These are phyloP conservation scores for Ophiocordyceps australis DNA, from an alignment of 2,329 filamentous ascomycete species.

Conservation along the genomic window DNA sequence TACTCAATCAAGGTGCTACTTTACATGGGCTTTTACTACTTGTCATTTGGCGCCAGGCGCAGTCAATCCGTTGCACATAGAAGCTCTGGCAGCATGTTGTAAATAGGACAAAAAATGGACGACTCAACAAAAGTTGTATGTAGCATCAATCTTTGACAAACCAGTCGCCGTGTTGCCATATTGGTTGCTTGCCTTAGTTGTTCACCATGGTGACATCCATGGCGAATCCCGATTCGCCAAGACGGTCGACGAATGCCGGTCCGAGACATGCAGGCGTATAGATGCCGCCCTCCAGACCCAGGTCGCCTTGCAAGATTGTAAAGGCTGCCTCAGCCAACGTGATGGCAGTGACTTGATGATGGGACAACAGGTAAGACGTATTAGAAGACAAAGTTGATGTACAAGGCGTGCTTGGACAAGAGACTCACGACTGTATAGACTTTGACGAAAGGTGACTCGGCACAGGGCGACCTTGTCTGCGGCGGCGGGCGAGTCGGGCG, in stretches of 20 bases:
- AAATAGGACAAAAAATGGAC: no score
- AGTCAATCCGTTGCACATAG: no score
- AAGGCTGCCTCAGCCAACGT: constrained; percentile 45
- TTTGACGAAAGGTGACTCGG: constrained; percentile 36
- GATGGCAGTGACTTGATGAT: constrained; percentile 39
- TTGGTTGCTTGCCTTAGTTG: not conserved
- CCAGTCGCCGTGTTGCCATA: not conserved
- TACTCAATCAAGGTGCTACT: not conserved
- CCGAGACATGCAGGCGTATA: constrained; percentile 58
- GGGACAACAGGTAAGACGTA: not conserved
- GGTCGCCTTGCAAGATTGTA: constrained; percentile 44
- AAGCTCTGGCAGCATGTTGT: no score
- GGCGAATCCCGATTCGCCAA: constrained; percentile 42
- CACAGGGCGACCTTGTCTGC: constrained; percentile 31
- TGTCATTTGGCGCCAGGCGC: not conserved
- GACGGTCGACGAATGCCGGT: constrained; percentile 43
- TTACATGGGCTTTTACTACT: not conserved
- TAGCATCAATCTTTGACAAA: not conserved
- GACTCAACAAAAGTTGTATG: not conserved
- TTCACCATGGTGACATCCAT: constrained; percentile 29
- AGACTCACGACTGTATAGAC: constrained; percentile 48
- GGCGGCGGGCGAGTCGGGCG: constrained; percentile 31
- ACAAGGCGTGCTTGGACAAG: no score
- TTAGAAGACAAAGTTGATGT: no score
- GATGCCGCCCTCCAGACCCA: constrained; percentile 44